A percentile compares a stretch with the other conserved stretches of the same genome.
Conservation (phyloP, 768 basidiomycete genomes). For the Tubosaeta sp. region DNA sequence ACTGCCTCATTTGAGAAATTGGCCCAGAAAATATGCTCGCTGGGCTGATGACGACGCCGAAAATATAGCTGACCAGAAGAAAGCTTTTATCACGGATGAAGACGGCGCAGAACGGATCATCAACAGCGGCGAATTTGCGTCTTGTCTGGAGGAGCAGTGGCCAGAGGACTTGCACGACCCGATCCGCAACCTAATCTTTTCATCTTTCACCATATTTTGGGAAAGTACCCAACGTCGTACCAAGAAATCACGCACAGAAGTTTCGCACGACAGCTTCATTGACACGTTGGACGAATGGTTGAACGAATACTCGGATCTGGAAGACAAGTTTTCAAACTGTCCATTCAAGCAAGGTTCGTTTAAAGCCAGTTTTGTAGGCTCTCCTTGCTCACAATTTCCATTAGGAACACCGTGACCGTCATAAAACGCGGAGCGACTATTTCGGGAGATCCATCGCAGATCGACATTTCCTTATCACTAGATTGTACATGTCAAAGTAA, state of each 20-base stretch:
- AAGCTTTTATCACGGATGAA: too few relatives aligned
- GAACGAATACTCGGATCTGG: background rate
- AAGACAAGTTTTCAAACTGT: background rate
- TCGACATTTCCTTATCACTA: too few relatives aligned
- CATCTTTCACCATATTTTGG: background rate
- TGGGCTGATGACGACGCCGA: background rate
- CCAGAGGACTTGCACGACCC: background rate
- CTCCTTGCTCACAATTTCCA: too few relatives aligned
- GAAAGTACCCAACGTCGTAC: background rate
- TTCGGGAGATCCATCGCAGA: too few relatives aligned
- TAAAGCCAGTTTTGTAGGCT: too few relatives aligned
- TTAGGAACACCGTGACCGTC: too few relatives aligned
- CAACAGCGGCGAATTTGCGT: too few relatives aligned
- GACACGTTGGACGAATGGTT: background rate
- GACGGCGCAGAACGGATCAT: background rate
- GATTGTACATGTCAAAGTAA: too few relatives aligned
- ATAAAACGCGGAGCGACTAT: too few relatives aligned
- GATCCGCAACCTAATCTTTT: background rate
- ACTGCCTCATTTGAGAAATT: background rate
- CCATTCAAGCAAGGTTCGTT: background rate
- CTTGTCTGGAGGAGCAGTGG: background rate
- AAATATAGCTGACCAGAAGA: too few relatives aligned
- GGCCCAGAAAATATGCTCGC: constrained; percentile 1
- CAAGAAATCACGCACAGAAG: too few relatives aligned
- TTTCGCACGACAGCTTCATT: background rate